Conservation (phyloP, 192 early-diverging fungal species). For the Dissophora ornata region DNA sequence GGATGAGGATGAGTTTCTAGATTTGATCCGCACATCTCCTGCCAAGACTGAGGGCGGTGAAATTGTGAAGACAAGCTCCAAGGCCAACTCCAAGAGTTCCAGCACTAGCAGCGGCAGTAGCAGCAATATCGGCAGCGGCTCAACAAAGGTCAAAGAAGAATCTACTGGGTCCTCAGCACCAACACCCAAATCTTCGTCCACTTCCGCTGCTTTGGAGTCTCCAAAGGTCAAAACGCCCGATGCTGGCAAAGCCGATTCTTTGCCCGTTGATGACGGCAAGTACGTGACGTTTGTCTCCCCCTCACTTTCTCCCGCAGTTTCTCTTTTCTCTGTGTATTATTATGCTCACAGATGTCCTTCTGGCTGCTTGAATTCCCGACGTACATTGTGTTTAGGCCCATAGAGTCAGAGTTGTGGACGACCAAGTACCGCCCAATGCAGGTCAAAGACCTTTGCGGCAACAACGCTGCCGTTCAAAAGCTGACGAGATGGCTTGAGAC, state of each 20-base stretch:
- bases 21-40: conserved; percentile 74
- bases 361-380: no score
- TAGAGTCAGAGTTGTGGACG: conserved; percentile 80
- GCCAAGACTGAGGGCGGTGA: conserved; percentile 52
- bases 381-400: conserved; percentile 8
- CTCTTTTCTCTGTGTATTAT: no score
- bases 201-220: not conserved
- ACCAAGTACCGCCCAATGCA: conserved; percentile 91
- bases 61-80: conserved; percentile 19
- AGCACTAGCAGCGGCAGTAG: not conserved
- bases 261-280: not conserved
- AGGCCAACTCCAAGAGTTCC: conserved; percentile 29
- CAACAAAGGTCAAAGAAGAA: conserved; percentile 6
- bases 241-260: not conserved
- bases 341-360: not conserved
- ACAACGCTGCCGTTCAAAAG: conserved; percentile 75
- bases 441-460: conserved; percentile 88
- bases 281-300: not conserved
- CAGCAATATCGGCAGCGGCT: not conserved
- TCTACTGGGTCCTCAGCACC: not conserved
- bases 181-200: not conserved
- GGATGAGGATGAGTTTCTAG: conserved; percentile 86
- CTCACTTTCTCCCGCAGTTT: no score
- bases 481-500: conserved; percentile 79
- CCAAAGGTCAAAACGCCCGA: not conserved